These are phyloP conservation scores for Mucor piriformis DNA, from an alignment of 371 early-diverging fungal species.

Conservation along the genomic window DNA sequence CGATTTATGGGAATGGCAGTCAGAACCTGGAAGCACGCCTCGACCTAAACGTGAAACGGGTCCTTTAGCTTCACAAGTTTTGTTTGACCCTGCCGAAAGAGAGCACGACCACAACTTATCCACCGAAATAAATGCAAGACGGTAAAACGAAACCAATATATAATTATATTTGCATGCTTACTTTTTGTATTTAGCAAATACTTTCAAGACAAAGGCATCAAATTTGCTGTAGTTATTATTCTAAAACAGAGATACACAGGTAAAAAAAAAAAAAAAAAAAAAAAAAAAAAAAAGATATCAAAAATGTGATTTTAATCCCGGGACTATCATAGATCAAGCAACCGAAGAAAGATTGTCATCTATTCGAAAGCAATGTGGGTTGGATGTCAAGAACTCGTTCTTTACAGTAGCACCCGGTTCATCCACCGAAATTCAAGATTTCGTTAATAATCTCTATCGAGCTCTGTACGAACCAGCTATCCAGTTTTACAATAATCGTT, in stretches of 20 bases:
- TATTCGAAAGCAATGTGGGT: constrained; percentile 66
- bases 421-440: constrained; percentile 59
- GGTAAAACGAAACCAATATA: constrained; percentile 43
- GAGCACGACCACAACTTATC: constrained; percentile 65
- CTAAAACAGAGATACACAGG: constrained; percentile 59
- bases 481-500: constrained; percentile 74
- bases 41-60: constrained; percentile 54
- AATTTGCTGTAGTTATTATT: constrained; percentile 74
- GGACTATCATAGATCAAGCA: constrained; percentile 43
- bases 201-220: constrained; percentile 68
- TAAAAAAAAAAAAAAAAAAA: constrained; percentile 21
- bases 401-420: constrained; percentile 62
- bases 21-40: constrained; percentile 20
- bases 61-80: constrained; percentile 55
- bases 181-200: constrained; percentile 53
- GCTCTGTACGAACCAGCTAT: constrained; percentile 69
- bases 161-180: not conserved
- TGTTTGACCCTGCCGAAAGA: constrained; percentile 56
- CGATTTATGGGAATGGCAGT: constrained; percentile 61
- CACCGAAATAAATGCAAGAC: constrained; percentile 68
- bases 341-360: constrained; percentile 67
- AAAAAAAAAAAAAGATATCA: not conserved
- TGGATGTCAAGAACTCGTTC: constrained; percentile 67
- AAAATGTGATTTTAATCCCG: too few species aligned
- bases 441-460: constrained; percentile 72